Evolutionary conservation across 1,284 basidiomycete species (phyloP).

Genomic region (Ustilago bromivora): DNA sequence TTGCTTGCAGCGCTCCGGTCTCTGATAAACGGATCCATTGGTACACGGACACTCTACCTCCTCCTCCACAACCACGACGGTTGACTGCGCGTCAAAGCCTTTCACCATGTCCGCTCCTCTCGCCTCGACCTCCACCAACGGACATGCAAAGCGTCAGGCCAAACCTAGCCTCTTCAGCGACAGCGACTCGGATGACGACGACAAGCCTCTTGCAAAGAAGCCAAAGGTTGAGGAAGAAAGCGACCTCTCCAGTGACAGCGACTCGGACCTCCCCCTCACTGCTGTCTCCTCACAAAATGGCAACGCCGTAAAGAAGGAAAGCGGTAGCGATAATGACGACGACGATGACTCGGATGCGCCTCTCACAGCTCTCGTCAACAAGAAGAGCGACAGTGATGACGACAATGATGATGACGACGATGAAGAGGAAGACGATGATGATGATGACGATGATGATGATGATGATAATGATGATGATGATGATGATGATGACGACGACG

Average conservation of each 20-base stretch:
- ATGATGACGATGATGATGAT: conserved; percentile 46
- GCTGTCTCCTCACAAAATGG: conserved; percentile 36
- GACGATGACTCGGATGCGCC: conserved; percentile 58
- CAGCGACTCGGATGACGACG: conserved; percentile 50
- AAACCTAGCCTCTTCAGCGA: conserved; percentile 33
- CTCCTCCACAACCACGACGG: too few species aligned
- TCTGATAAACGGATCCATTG: too few species aligned
- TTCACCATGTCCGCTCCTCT: conserved; percentile 29
- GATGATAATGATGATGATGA: conserved; percentile 56
- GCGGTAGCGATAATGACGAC: conserved; percentile 19
- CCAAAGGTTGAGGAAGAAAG: conserved; percentile 24
- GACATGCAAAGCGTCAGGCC: conserved; percentile 34
- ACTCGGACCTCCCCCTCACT: conserved; percentile 52
- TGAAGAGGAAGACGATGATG: conserved; percentile 48
- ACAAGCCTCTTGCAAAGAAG: conserved; percentile 47
- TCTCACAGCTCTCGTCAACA: conserved; percentile 46
- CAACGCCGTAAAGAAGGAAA: conserved; percentile 45
- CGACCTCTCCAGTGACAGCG: conserved; percentile 35
- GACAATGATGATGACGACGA: conserved; percentile 43
- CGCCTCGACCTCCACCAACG: conserved; percentile 28
- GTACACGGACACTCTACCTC: too few species aligned
- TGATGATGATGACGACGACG: conserved; percentile 71
- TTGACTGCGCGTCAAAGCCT: not conserved
- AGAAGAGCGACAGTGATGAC: conserved; percentile 25
- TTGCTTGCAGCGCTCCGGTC: not conserved